Evolutionary conservation across 331 rosid genomes (phyloP).

Genomic region (Quercus tomentella): DNA sequence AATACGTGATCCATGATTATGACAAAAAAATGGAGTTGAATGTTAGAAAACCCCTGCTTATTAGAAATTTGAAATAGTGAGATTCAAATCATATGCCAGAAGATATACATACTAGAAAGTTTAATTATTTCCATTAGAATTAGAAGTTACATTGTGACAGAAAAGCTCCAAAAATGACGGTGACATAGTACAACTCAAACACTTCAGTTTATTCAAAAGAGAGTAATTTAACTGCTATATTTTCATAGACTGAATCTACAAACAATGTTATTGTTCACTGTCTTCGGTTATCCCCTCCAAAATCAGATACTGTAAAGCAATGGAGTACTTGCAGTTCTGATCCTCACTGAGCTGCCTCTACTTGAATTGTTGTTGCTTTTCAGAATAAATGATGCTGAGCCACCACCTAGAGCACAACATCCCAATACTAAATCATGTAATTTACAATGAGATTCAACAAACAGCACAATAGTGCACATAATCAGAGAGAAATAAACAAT

Average conservation of each 20-base stretch:
- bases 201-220: neutral
- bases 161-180: neutral
- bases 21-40: too few relatives aligned
- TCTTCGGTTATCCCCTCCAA: constrained; percentile 47
- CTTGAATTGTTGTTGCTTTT: constrained; percentile 30
- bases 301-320: constrained; percentile 70
- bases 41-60: too few relatives aligned
- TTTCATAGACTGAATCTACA: neutral
- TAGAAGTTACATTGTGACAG: neutral
- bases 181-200: neutral
- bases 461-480: neutral
- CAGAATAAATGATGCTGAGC: constrained; percentile 52
- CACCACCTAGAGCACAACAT: constrained; percentile 49
- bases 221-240: neutral
- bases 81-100: neutral
- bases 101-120: neutral
- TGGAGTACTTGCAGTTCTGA: constrained; percentile 55
- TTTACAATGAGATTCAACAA: neutral
- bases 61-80: neutral
- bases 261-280: constrained; percentile 5
- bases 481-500: neutral
- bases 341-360: constrained; percentile 17
- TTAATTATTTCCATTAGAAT: too few relatives aligned
- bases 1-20: too few relatives aligned
- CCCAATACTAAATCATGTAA: neutral